Conservation (phyloP, 345 rosid genomes). For the Lumnitzera littorea region DNA sequence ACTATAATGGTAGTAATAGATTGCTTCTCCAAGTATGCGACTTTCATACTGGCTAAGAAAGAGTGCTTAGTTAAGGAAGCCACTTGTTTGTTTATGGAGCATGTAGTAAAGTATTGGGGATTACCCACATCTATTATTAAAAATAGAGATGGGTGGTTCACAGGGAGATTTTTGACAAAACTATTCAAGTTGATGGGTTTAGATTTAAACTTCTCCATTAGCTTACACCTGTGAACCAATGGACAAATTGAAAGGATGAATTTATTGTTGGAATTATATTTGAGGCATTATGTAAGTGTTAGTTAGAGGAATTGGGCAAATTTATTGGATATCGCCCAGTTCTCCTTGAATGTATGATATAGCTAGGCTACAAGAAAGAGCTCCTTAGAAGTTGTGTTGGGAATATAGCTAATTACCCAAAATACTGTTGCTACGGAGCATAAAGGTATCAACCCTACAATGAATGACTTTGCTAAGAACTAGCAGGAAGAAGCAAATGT, state of each 20-base stretch:
- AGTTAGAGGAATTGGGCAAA: slow-evolving; percentile 1
- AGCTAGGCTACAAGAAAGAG: neutral
- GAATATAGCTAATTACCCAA: neutral
- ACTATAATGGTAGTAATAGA: neutral
- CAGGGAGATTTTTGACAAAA: neutral
- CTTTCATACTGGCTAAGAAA: neutral
- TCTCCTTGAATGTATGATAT: neutral
- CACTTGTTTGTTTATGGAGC: neutral
- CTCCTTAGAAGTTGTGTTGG: neutral
- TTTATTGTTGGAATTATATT: neutral
- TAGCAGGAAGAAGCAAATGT: neutral
- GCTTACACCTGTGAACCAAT: neutral
- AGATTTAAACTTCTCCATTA: neutral
- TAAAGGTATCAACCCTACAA: accelerated
- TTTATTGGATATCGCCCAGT: neutral
- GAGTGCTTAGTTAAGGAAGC: neutral
- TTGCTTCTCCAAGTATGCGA: neutral
- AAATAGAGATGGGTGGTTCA: slow-evolving; percentile 1
- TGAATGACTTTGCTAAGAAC: neutral
- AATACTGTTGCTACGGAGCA: neutral
- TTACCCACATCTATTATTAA: neutral
- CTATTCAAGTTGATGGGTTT: neutral
- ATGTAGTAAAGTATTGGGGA: slow-evolving; percentile 2
- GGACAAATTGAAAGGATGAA: neutral
- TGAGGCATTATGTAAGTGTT: too few relatives aligned